Evolutionary conservation across 495 filamentous ascomycete species (phyloP), one percentile per base, ranked within the genome.

Genomic region (Tuber magnatum): DNA sequence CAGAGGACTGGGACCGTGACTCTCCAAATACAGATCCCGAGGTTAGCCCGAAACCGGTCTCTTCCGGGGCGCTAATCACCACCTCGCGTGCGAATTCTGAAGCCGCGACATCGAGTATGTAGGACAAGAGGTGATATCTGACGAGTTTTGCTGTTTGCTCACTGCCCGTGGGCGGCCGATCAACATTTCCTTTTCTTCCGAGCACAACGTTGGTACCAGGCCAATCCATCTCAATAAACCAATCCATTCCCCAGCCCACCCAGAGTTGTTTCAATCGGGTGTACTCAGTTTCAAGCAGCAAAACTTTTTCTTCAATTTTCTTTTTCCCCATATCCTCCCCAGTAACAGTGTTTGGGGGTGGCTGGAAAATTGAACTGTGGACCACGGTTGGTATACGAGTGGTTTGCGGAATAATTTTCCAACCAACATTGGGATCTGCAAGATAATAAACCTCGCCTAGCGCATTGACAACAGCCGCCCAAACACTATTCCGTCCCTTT

Each of bases 361-460:
- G 16, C 4, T 32, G 40, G 42, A 82, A 82, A 32, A 76, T 71
- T 8, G 75, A 76, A 6, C 71, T 44, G 88, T 92, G 92, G 16
- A 88, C 87, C 82, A 83, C 78, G n/a, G 86, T 83, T 16, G 86
- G 80, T 32, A 85, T 86, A 32, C 87, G 83, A 0, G 86, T 84
- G 32, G 87, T 88, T 74, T 88, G 86, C 2, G 84, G 80, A 51
- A 87, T 86, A 70, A 84, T 86, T 80, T 91, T 89, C 78, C 89
- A 93, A 1, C 88, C 88, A 48, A 88, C 85, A n/a, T 89, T 89
- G 65, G 89, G 90, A 77, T 92, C 90, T 82, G 88, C 91, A 35
- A 97, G 85, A 78, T 93, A 97, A 82, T 91, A 98, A 2, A 97
- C 86, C 82, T 99, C 95, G 1, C 95, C 95, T 22, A 99, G 84